phyloP scores from a whole-genome alignment of 177 flowering plant species.

The Tripterygium wilfordii region DNA sequence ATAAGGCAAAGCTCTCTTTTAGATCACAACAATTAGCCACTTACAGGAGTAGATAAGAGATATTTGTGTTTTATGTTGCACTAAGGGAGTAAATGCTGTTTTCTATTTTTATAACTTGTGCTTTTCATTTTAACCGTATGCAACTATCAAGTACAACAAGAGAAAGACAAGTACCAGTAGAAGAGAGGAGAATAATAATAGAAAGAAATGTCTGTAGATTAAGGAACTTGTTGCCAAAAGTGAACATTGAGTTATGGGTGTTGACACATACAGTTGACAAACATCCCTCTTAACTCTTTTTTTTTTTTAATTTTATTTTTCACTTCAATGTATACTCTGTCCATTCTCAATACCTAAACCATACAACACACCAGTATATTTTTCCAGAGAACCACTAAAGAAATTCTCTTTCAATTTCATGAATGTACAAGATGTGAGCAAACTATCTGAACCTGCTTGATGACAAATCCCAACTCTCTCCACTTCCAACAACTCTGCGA shows the following conservation, averaged over 20 bases:
- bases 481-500: conserved; percentile 32
- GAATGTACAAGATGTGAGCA: conserved; percentile 28
- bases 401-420: conserved; percentile 26
- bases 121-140: too few relatives aligned
- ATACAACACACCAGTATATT: conserved; percentile 23
- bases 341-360: conserved; percentile 30
- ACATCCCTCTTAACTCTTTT: not conserved
- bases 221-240: conserved; percentile 10
- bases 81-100: too few relatives aligned
- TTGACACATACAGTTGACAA: not conserved
- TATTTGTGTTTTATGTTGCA: too few relatives aligned
- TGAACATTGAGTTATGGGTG: not conserved
- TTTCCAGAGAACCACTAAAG: conserved; percentile 24
- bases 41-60: too few relatives aligned
- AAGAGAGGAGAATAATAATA: not conserved
- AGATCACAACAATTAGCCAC: too few relatives aligned
- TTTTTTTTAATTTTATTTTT: not conserved
- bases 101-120: too few relatives aligned
- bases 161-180: too few relatives aligned
- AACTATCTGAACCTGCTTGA: conserved; percentile 30
- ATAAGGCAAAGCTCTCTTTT: too few relatives aligned
- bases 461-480: conserved; percentile 29
- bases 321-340: conserved; percentile 5
- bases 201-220: conserved; percentile 1
- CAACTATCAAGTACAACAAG: too few relatives aligned